Evolutionary conservation across 495 filamentous ascomycete genomes (phyloP).

Genomic region (Trichoderma asperelloides): DNA sequence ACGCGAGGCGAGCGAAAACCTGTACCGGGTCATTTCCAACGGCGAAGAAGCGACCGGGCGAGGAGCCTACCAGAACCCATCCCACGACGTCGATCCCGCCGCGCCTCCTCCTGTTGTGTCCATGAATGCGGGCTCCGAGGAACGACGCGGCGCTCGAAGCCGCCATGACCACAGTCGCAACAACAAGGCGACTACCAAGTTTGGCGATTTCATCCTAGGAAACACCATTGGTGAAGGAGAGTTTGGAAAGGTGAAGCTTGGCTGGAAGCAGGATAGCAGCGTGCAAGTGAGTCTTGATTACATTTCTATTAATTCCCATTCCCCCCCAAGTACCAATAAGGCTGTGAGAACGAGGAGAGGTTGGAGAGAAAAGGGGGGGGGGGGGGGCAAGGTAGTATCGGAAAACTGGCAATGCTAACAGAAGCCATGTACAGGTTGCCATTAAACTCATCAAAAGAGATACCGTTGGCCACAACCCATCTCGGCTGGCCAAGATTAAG

Average conservation of each 20-base stretch:
- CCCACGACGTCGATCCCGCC: constrained; percentile 26
- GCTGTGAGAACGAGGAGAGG: background rate
- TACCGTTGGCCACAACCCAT: constrained; percentile 74
- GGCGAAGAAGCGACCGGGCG: constrained; percentile 49
- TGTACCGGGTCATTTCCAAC: constrained; percentile 73
- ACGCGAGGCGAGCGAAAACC: constrained; percentile 59
- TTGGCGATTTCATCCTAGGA: constrained; percentile 90
- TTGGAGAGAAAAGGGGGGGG: background rate
- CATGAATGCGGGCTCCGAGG: constrained; percentile 51
- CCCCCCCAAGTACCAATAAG: no score
- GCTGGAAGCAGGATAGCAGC: constrained; percentile 95
- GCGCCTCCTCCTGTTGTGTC: constrained; percentile 47
- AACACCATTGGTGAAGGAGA: constrained; percentile 98
- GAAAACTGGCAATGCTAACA: background rate
- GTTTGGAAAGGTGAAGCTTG: constrained; percentile 97
- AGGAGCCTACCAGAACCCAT: constrained; percentile 25
- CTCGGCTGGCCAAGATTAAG: constrained; percentile 88
- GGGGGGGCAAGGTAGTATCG: no score
- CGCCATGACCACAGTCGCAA: constrained; percentile 63
- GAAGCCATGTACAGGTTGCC: constrained; percentile 56
- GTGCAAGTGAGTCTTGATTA: constrained; percentile 50
- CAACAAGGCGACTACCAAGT: constrained; percentile 68
- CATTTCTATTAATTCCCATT: background rate
- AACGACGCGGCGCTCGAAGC: constrained; percentile 53
- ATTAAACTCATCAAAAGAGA: constrained; percentile 97